Conservation (phyloP, 495 filamentous ascomycete species). For the Viridothelium virens region DNA sequence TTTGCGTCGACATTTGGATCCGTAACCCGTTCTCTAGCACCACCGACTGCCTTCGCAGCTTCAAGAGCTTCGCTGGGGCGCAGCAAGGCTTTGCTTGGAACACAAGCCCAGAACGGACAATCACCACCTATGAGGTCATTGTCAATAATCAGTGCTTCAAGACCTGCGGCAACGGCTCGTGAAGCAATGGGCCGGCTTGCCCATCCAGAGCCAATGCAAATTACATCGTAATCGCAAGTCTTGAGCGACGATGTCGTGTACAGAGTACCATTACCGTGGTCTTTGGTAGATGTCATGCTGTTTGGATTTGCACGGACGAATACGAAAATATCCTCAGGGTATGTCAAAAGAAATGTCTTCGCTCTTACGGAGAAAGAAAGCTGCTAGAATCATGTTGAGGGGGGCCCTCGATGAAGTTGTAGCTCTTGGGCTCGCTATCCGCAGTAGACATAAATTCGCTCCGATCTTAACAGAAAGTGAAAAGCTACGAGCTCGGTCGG, state of each 20-base stretch:
- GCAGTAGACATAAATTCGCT: too few species aligned
- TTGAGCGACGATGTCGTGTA: slow-evolving; percentile 17
- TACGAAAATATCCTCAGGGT: too few species aligned
- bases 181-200: slow-evolving; percentile 13
- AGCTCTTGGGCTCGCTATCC: too few species aligned
- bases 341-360: too few species aligned
- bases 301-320: too few species aligned
- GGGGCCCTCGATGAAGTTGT: too few species aligned
- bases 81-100: slow-evolving; percentile 25
- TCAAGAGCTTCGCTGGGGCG: slow-evolving; percentile 24
- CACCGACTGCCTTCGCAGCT: slow-evolving; percentile 20
- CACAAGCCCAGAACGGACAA: slow-evolving; percentile 26
- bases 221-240: slow-evolving; percentile 18
- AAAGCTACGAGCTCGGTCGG: too few species aligned
- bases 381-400: too few species aligned
- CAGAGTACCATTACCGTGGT: slow-evolving; percentile 3
- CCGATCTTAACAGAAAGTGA: too few species aligned
- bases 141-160: slow-evolving; percentile 18
- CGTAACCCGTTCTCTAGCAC: slow-evolving; percentile 22
- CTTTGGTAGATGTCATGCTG: neutral
- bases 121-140: slow-evolving; percentile 27
- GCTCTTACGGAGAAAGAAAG: too few species aligned
- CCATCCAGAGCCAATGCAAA: slow-evolving; percentile 21
- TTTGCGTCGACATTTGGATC: slow-evolving; percentile 18
- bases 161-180: slow-evolving; percentile 16